These are phyloP conservation scores for Porcisia hertigi DNA, from an alignment of 208 protist species.

Conservation along the genomic window DNA sequence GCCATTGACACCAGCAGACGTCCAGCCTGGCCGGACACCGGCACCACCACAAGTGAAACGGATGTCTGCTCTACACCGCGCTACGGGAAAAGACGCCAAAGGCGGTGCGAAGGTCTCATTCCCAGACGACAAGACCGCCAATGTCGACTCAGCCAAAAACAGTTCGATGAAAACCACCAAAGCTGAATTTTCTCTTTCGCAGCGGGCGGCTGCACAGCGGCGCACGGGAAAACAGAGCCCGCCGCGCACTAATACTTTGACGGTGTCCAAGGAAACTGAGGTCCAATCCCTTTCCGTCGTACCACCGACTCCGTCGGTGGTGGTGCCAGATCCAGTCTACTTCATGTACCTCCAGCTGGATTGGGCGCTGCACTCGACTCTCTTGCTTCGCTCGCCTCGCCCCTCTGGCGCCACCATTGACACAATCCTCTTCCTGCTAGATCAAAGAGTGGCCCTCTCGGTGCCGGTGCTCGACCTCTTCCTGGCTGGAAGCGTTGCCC, in stretches of 20 bases:
- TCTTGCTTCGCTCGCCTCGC: conserved; percentile 61
- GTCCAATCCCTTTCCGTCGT: too few relatives aligned
- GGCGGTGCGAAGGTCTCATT: background rate
- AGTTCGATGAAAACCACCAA: background rate
- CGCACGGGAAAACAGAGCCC: background rate
- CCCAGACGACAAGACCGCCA: background rate
- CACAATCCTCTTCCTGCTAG: conserved; percentile 62
- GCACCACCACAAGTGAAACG: background rate
- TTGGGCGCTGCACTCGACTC: conserved; percentile 75
- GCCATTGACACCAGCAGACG: background rate
- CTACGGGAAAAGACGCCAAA: background rate
- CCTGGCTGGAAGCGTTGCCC: conserved; percentile 41
- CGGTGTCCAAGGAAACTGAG: background rate
- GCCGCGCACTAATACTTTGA: background rate
- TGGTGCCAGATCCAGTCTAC: conserved; percentile 24
- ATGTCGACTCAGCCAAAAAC: background rate
- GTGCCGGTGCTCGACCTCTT: conserved; percentile 73
- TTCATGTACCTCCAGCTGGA: conserved; percentile 71
- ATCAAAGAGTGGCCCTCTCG: conserved; percentile 64
- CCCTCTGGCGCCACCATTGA: conserved; percentile 67
- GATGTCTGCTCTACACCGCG: background rate
- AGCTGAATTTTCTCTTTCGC: background rate
- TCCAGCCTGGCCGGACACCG: background rate
- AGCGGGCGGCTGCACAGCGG: background rate
- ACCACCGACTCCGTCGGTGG: background rate